Percentiles rank a stretch among this genome's conserved stretches.
Conservation (phyloP, 1,284 basidiomycete genomes). For the Agaricales sp. region DNA sequence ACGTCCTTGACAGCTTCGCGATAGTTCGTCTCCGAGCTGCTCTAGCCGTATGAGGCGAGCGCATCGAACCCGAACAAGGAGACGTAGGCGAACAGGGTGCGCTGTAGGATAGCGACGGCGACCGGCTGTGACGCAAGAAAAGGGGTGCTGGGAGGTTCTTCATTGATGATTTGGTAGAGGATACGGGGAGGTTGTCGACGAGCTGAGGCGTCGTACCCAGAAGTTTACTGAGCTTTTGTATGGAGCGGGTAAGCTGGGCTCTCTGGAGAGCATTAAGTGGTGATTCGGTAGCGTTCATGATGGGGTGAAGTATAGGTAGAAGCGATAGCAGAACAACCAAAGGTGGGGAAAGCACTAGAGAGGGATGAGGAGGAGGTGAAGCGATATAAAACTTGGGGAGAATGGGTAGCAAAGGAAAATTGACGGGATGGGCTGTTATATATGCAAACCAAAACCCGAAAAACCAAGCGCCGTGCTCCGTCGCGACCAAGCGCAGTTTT, state of each 20-base stretch:
- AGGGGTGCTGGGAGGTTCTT: neutral
- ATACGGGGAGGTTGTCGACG: conserved; percentile 26
- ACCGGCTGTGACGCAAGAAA: neutral
- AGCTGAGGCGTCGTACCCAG: conserved; percentile 52
- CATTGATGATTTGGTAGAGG: neutral
- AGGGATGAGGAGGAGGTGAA: too few species aligned
- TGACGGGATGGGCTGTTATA: too few species aligned
- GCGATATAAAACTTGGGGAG: too few species aligned
- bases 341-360: too few species aligned
- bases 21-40: neutral
- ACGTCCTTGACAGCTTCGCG: neutral
- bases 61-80: neutral
- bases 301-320: too few species aligned
- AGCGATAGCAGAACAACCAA: too few species aligned
- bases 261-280: conserved; percentile 41
- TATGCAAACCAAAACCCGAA: too few species aligned
- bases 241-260: conserved; percentile 42
- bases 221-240: conserved; percentile 50
- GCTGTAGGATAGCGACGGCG: too few species aligned
- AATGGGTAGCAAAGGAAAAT: too few species aligned
- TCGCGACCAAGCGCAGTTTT: too few species aligned
- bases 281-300: too few species aligned
- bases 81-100: neutral
- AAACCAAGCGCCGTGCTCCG: too few species aligned
- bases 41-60: neutral